A percentile compares a stretch with the other conserved stretches of the same genome.
phyloP scores from a whole-genome alignment of 371 early-diverging fungal species.

The Sporodiniella umbellata region DNA sequence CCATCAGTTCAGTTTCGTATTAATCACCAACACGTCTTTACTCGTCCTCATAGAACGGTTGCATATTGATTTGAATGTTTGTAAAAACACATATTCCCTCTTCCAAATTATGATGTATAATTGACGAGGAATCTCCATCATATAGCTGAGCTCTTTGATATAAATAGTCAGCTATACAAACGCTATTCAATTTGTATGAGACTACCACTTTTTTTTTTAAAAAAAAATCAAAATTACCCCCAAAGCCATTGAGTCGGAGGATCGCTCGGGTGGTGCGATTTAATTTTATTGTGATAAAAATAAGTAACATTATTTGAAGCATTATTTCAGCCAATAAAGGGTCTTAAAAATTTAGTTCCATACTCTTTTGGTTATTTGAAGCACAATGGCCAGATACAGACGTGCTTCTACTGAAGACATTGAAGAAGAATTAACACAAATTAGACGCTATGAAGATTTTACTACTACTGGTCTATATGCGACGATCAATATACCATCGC shows the following conservation, averaged over 20 bases:
- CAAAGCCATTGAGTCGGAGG: no score
- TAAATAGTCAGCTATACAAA: no score
- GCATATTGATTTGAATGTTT: neutral
- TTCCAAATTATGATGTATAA: no score
- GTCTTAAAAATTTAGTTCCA: neutral
- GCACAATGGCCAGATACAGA: conserved; percentile 18
- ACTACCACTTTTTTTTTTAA: no score
- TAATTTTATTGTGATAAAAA: no score
- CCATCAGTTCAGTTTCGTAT: conserved; percentile 10
- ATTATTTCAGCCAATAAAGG: neutral
- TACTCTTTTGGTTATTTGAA: neutral
- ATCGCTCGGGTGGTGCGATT: no score
- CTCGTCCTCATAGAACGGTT: conserved; percentile 1
- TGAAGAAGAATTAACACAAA: conserved; percentile 56
- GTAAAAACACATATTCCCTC: neutral
- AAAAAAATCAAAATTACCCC: no score
- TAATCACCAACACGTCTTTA: conserved; percentile 8
- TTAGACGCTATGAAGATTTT: conserved; percentile 81
- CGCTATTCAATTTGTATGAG: no score
- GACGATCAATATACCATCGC: neutral
- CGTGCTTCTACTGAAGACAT: conserved; percentile 24
- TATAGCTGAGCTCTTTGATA: no score
- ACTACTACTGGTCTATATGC: conserved; percentile 65
- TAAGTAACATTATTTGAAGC: no score
- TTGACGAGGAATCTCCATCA: no score